Conservation (phyloP, 176 grass and related monocot genomes). For the Eleusine indica region DNA sequence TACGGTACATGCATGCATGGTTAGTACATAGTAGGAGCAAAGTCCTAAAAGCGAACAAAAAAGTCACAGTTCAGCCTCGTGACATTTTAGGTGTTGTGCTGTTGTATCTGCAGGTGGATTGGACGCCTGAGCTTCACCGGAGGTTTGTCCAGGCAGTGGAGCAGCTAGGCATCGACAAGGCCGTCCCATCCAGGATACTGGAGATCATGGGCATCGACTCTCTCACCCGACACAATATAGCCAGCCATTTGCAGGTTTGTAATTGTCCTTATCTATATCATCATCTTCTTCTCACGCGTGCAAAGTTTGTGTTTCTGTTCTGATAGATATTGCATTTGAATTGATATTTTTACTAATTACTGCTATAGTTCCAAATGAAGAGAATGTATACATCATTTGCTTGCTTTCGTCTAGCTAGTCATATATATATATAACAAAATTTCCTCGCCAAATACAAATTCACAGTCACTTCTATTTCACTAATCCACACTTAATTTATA, state of each 20-base stretch:
- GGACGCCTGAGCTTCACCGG: slow-evolving; percentile 93
- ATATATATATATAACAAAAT: neutral
- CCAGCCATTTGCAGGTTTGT: slow-evolving; percentile 86
- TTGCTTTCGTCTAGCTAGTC: neutral
- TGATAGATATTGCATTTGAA: neutral
- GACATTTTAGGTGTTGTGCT: neutral
- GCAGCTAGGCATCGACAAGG: slow-evolving; percentile 89
- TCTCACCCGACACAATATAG: slow-evolving; percentile 91
- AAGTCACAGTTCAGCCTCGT: neutral
- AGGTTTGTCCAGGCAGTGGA: slow-evolving; percentile 90
- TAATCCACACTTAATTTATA: neutral
- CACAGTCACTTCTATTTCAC: neutral
- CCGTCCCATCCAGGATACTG: slow-evolving; percentile 92
- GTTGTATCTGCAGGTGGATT: slow-evolving; percentile 66
- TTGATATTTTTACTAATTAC: too few species aligned
- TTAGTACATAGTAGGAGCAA: neutral
- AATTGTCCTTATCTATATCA: neutral
- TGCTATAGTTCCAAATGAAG: too few species aligned
- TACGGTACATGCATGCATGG: slow-evolving; percentile 44
- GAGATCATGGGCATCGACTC: slow-evolving; percentile 90
- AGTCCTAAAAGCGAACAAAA: neutral
- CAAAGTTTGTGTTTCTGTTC: neutral
- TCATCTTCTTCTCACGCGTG: neutral
- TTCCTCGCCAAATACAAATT: neutral
- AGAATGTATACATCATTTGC: neutral